Base-by-base conservation (phyloP, 148 eudicot genomes). In the Chenopodium suecicum region DNA sequence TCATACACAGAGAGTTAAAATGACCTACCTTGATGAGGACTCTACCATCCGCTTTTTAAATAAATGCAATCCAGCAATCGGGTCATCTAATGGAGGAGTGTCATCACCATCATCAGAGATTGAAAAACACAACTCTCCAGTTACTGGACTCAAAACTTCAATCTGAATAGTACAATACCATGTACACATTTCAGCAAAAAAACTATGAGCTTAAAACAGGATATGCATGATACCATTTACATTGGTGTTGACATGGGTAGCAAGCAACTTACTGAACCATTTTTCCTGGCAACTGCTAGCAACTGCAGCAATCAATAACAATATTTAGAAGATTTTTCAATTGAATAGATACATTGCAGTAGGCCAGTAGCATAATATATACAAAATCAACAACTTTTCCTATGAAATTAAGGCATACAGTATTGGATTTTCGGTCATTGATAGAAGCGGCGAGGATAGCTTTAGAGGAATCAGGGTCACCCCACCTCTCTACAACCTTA, bases 401-500 rank as follows among this genome's bases (percentile, higher is more conserved):
- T 50, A 2, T 11, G 14, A 50, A 50, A 50, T 50, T 50, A 50
- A 50, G 7, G 31, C 56, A 73, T 9, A 97, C 99, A 77, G 99
- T 95, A 78, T 94, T 84, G 27, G 79, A 62, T 83, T 88, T 77
- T 64, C 88, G 29, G 86, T 92, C 94, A 48, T 89, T 68, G 4
- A 90, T 85, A 9, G 98, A 94, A 62, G 93, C 91, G 0, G 99
- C 90, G 48, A 96, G 85, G 67, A 96, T 87, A 6, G 88, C 82
- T 86, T 85, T 89, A 8, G 94, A 89, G 3, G 95, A 66, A 41
- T 94, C 94, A 64, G 95, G 99, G 22, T 90, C 94, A 7, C 99
- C 99, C 99, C 99, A 96, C 81, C 93, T 86, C 78, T 96, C 92
- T 13, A 92, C 95, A 76, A 96, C 90, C 85, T 88, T 89, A 78